Evolutionary conservation across 768 basidiomycete genomes (phyloP).

Genomic region (Xerocomus spinulosus): DNA sequence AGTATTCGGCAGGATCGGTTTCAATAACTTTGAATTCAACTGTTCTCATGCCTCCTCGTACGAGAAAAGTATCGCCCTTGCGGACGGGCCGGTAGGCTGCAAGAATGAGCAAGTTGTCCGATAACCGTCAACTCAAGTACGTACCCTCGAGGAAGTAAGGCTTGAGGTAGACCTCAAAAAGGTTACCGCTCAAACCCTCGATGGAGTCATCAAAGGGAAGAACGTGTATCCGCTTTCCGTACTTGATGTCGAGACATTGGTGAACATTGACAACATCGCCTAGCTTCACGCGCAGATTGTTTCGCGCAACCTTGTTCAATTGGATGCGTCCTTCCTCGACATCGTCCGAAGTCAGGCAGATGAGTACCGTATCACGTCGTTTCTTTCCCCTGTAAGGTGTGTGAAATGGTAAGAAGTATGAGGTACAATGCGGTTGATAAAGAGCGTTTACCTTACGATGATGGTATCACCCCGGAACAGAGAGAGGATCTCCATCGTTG

Average conservation of each 20-base stretch:
- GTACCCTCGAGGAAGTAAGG: conserved; percentile 96
- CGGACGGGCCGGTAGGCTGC: conserved; percentile 89
- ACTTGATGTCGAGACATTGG: conserved; percentile 96
- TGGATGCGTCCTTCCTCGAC: conserved; percentile 98
- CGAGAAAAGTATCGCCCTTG: conserved; percentile 98
- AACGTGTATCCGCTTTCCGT: conserved; percentile 96
- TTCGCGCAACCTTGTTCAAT: conserved; percentile 99
- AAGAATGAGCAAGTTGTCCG: background rate
- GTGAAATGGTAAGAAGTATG: conserved; percentile 2
- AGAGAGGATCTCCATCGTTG: conserved; percentile 90
- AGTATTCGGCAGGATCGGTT: conserved; percentile 96
- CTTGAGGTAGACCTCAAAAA: conserved; percentile 98
- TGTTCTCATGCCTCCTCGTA: conserved; percentile 96
- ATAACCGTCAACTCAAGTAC: conserved; percentile 10
- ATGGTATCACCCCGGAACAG: conserved; percentile 98
- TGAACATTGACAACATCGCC: conserved; percentile 96
- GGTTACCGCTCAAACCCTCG: conserved; percentile 95
- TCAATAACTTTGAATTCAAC: conserved; percentile 99
- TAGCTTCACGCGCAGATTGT: conserved; percentile 96
- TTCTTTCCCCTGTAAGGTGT: conserved; percentile 76
- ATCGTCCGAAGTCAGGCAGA: conserved; percentile 91
- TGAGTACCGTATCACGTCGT: conserved; percentile 95
- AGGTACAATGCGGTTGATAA: background rate
- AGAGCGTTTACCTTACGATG: conserved; percentile 69
- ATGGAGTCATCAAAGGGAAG: conserved; percentile 98